Evolutionary conservation across 129 eudicot species (phyloP), one percentile per base, ranked within the genome.

Genomic region (Pulicaria dysenterica): DNA sequence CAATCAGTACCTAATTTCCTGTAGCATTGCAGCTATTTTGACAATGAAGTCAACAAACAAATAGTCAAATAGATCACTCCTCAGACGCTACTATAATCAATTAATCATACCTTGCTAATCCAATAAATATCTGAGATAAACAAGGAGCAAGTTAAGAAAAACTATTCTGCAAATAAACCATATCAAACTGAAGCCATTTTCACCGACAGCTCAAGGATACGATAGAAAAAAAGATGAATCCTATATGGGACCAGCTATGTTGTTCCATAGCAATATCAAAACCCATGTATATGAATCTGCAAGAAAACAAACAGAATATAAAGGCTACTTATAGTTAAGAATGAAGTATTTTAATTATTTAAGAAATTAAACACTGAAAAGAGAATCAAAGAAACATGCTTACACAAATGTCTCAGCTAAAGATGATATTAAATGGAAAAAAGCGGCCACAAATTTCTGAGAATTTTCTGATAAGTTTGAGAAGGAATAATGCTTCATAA

Each of bases 251-350:
- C 99, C 96, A 91, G 85, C 97, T 95, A 80, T 95, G 99, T 57
- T 88, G 85, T 77, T 95, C 99, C 99, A 95, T 95, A 78, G 95
- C 99, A 81, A 95, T 95, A 83, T 95, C 99, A 80, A 95, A 89
- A 41, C 99, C 99, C 99, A 95, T 95, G 90, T 95, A 95, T 74
- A 95, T 95, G 77, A 95, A 95, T 82, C 99, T 95, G 97, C 85
- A 69, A 6, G 43, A 55, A 8, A 68, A 69, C 54, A 14, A 59
- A 59, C 49, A 45, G 10, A 46, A 49, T 4, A 15, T 46, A 62
- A 17, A 58, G 38, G 31, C 31, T 59, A 31, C 40, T 41, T 39
- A 49, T 36, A 58, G 6, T 8, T 56, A n/a, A n/a, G 9, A 51
- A 56, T 38, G 57, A 56, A 12, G 51, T 5, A 76, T 24, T 24